Evolutionary conservation across 768 basidiomycete species (phyloP), one percentile per base, ranked within the genome.

Genomic region (Mycena epipterygia): DNA sequence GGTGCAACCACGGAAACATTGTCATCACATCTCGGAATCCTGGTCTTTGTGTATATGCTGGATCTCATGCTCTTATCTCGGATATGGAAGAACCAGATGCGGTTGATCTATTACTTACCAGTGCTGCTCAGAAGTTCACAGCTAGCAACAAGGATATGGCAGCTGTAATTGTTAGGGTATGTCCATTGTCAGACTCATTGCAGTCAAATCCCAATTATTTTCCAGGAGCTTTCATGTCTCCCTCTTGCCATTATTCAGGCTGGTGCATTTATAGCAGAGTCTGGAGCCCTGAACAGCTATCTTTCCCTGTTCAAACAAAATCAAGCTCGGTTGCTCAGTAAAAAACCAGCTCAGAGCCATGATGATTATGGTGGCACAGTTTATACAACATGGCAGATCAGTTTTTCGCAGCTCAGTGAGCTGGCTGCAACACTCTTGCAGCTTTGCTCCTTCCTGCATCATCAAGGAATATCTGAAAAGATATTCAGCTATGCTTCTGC

Each of bases 1-100:
- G 5, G 4, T 57, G 71, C 41, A 39, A 32, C 25, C 72, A 73
- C 39, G 72, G 72, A 1, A 69, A 64, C 27, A 66, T 73, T 33
- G 6, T 73, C 23, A 73, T 73, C 8, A 73, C 72, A 29, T 67
- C 65, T 27, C 49, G 71, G 8, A 67, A 67, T 23, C 60, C 46
- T 30, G 61, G 44, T 23, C 33, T 67, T n/a, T 29, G 39, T 13
- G 37, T 62, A 17, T 42, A 67, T 44, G 61, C 59, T 30, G 56
- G 48, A 12, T 39, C 19, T 3, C 41, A 51, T 23, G 51, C 42
- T 23, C 23, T 27, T 27, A 42, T 60, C 21, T 51, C 51, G 27
- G 49, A 67, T 23, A 57, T 64, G 44, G 33, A 56, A 17, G 35
- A 60, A 35, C 14, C 52, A 25, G 66, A 67, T 48, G 66, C 66